Evolutionary conservation across 1,284 basidiomycete species (phyloP), one percentile per base, ranked within the genome.

Genomic region (Fomitopsis pinicola): DNA sequence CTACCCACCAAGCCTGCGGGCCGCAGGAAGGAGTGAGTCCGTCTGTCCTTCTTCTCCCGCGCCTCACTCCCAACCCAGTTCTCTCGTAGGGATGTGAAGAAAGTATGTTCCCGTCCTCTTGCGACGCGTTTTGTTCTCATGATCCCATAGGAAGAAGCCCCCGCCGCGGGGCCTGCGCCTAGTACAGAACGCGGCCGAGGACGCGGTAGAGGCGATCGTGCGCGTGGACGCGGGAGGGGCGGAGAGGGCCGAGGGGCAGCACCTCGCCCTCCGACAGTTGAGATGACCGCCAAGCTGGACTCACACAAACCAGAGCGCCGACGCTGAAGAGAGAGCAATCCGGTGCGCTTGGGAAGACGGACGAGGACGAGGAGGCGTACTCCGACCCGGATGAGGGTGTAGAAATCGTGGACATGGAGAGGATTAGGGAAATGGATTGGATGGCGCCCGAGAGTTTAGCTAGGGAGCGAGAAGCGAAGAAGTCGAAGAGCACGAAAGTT

Each of bases 351-450:
- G 66, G 64, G 28, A 68, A 64, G 54, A 66, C 65, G 60, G 62
- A 42, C 54, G 81, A 82, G 35, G 72, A 74, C n/a, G 82, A 87
- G 3, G 89, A 92, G 63, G 80, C 81, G 9, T 94, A 95, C 74
- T 94, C 92, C n/a, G 93, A 95, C 66, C 87, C 90, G 28, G 93
- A 95, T 69, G 91, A 93, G 60, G 91, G 90, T 9, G 85, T 90
- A n/a, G 88, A 91, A 71, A 91, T 94, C 59, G 81, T 97, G 57
- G 94, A 97, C 70, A 93, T 97, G 80, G 88, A 91, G 60, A 81
- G 88, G 60, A 89, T 97, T 14, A 79, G 84, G 50, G 78, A 83
- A 61, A 86, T 97, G 81, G 92, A 94, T 71, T 95, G 90, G 82
- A 92, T 92, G 81, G 94, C 94, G 2, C 94, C 94, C 0, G 93